These are phyloP conservation scores for Podaxis pistillaris DNA, from an alignment of 768 basidiomycete species.

Conservation along the genomic window DNA sequence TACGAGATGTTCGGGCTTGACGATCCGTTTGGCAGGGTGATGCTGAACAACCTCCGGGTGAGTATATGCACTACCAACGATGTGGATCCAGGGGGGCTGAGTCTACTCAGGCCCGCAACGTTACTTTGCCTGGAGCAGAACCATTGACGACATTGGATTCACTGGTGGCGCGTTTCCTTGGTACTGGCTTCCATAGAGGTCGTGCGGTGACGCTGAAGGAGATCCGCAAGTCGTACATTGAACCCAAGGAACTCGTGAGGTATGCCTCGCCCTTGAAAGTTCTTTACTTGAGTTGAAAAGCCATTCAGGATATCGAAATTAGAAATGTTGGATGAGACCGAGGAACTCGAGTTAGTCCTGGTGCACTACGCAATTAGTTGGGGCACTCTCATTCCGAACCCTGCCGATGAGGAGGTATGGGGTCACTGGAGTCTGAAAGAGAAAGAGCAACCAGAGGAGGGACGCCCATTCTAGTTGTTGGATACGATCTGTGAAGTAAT, in stretches of 20 bases:
- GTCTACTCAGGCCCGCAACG: slow-evolving; percentile 57
- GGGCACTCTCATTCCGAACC: slow-evolving; percentile 36
- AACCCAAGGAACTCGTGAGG: slow-evolving; percentile 54
- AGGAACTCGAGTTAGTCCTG: slow-evolving; percentile 90
- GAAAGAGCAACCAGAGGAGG: slow-evolving; percentile 10
- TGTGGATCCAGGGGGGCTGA: not conserved
- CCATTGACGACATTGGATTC: slow-evolving; percentile 58
- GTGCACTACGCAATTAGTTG: slow-evolving; percentile 89
- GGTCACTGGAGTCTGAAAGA: slow-evolving; percentile 34
- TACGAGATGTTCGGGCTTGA: slow-evolving; percentile 94
- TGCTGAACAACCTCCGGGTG: slow-evolving; percentile 86
- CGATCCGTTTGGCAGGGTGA: slow-evolving; percentile 90
- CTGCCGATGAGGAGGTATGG: slow-evolving; percentile 25
- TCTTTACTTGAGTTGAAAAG: not conserved
- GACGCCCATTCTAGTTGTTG: not conserved
- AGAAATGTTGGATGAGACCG: slow-evolving; percentile 91
- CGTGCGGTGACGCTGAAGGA: slow-evolving; percentile 66
- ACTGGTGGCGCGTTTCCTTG: slow-evolving; percentile 58
- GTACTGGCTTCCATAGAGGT: slow-evolving; percentile 52
- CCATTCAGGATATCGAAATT: slow-evolving; percentile 64
- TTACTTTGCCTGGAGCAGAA: slow-evolving; percentile 70
- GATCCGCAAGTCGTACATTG: slow-evolving; percentile 55
- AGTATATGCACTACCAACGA: slow-evolving; percentile 15
- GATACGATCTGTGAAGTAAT: not conserved
- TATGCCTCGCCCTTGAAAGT: slow-evolving; percentile 25